These are phyloP conservation scores for Ceratobasidium papillatum DNA, from an alignment of 1,284 basidiomycete genomes.

Conservation along the genomic window DNA sequence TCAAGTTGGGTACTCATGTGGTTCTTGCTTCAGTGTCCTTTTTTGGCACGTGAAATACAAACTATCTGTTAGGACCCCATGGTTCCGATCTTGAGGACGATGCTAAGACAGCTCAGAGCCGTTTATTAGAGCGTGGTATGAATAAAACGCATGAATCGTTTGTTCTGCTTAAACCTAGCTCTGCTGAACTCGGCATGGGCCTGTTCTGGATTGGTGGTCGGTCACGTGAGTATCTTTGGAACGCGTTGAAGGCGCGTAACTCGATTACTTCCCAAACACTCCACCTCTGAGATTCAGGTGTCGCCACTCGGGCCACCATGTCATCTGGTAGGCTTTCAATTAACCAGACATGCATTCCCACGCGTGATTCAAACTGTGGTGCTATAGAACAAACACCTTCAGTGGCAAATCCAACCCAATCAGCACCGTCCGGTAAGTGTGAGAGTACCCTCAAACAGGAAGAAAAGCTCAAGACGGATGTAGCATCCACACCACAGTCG, in stretches of 20 bases:
- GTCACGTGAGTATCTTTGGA: slow-evolving; percentile 14
- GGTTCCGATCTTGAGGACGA: too few relatives aligned
- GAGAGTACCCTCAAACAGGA: not conserved
- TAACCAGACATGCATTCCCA: too few relatives aligned
- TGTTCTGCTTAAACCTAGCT: too few relatives aligned
- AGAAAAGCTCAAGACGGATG: not conserved
- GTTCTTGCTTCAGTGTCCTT: too few relatives aligned
- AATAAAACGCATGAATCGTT: not conserved
- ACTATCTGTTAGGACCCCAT: too few relatives aligned
- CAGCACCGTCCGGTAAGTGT: slow-evolving; percentile 3
- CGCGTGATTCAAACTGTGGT: not conserved
- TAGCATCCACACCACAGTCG: slow-evolving; percentile 5
- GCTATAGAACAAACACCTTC: slow-evolving; percentile 21
- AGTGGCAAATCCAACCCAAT: slow-evolving; percentile 18
- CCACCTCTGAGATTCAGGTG: slow-evolving; percentile 2
- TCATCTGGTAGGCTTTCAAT: not conserved
- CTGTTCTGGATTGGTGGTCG: not conserved
- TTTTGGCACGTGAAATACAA: too few relatives aligned
- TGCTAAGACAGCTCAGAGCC: too few relatives aligned
- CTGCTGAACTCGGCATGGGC: too few relatives aligned
- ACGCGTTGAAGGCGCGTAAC: slow-evolving; percentile 8
- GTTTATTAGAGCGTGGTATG: too few relatives aligned
- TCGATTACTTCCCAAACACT: slow-evolving; percentile 4
- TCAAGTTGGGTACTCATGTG: too few relatives aligned
- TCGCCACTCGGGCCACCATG: not conserved